Base-by-base conservation (phyloP, 2,329 filamentous ascomycete species). In the Rhynchosporium graminicola region DNA sequence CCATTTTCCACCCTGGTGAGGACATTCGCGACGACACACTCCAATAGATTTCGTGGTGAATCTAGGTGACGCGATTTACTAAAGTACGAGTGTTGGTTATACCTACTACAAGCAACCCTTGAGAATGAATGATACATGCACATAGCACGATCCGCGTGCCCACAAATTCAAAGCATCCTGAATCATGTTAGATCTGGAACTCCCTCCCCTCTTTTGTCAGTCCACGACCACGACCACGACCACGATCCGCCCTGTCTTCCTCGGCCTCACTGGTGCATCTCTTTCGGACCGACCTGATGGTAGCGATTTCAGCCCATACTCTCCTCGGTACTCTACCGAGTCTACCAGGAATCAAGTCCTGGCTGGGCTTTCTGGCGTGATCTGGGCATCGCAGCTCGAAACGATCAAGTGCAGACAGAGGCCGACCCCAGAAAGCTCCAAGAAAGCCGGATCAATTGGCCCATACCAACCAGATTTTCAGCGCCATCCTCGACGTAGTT, bases 281-380 rank as follows among this genome's bases (percentile, higher is more conserved):
- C 52, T 56, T 43, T 56, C 52, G 55, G 55, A 13, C 55, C 55
- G 55, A 57, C 40, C 42, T 33, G 55, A 47, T 57, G 55, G 55
- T 57, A 57, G 55, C 55, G 55, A 57, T 57, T 20, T 7, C 28
- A 28, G 29, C 0, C 45, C 20, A 47, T 26, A 47, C 45, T 47
- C 20, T 20, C 20, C 20, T 20, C 20, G 20, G 20, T 20, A 20
- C 20, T 20, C 1, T 20, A 20, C 20, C 20, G 20, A 20, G 20
- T 20, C 45, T 26, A 52, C 50, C 38, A 40, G 50, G 50, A 26
- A 52, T n/a, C 29, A 52, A 40, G 38, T n/a, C 50, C 50, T 38
- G 50, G 33, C 50, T 38, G 33, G 15, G 8, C n/a, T 33, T 20
- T 20, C 20, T 20, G 20, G 20, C 20, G 20, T 20, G 50, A 33